Conservation (phyloP, 208 protist species). For the Trypanosoma mega region DNA sequence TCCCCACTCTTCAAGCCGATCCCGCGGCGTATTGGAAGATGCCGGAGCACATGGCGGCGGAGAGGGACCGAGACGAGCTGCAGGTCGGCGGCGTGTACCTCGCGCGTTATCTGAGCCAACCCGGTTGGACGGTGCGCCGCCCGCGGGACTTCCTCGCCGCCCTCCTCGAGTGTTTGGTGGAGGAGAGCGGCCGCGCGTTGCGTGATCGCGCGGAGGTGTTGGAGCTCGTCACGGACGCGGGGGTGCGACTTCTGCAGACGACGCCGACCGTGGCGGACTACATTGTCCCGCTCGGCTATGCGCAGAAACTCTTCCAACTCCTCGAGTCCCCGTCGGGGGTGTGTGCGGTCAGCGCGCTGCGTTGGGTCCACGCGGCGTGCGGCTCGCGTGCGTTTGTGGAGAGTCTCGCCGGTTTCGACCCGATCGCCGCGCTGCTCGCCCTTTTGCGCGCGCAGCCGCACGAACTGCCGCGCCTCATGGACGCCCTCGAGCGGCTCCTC, state of each 20-base stretch:
- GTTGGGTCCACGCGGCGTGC: slow-evolving; percentile 59
- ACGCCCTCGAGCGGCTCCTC: slow-evolving; percentile 60
- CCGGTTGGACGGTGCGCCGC: slow-evolving; percentile 79
- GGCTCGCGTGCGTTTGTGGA: slow-evolving; percentile 61
- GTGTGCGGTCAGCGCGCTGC: slow-evolving; percentile 35
- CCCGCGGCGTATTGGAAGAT: slow-evolving; percentile 52
- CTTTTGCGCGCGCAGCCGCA: slow-evolving; percentile 28
- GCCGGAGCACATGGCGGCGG: slow-evolving; percentile 20
- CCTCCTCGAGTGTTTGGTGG: slow-evolving; percentile 61
- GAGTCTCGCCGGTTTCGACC: slow-evolving; percentile 37
- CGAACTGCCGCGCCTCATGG: slow-evolving; percentile 41
- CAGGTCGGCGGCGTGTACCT: slow-evolving; percentile 87
- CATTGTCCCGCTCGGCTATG: slow-evolving; percentile 69
- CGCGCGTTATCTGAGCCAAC: slow-evolving; percentile 64
- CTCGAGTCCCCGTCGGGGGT: slow-evolving; percentile 19
- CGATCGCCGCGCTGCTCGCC: slow-evolving; percentile 42
- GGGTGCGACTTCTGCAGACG: slow-evolving; percentile 42
- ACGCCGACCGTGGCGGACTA: slow-evolving; percentile 55
- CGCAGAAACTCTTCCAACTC: slow-evolving; percentile 51
- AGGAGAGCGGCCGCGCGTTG: slow-evolving; percentile 24
- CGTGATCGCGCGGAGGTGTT: slow-evolving; percentile 20
- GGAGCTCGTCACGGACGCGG: slow-evolving; percentile 48
- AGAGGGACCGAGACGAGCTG: slow-evolving; percentile 28
- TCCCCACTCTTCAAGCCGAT: slow-evolving; percentile 28
- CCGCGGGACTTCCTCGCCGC: slow-evolving; percentile 79